phyloP scores from a whole-genome alignment of 2,329 filamentous ascomycete species.

The Fonsecaea monophora region DNA sequence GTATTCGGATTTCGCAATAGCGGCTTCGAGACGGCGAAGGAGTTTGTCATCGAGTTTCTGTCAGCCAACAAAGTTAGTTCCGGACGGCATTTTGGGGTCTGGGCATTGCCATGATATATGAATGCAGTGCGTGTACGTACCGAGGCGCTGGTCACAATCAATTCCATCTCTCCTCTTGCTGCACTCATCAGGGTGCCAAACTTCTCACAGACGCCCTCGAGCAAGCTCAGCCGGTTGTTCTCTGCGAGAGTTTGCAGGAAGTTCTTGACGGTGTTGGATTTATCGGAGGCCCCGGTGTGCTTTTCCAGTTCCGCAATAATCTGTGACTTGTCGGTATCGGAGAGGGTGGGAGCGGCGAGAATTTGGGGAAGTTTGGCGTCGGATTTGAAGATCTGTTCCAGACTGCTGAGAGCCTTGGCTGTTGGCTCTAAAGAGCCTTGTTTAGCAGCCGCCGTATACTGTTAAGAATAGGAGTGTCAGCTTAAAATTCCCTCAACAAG shows the following conservation, averaged over 20 bases:
- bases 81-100: not conserved
- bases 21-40: slow-evolving; percentile 81
- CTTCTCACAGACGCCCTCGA: slow-evolving; percentile 84
- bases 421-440: slow-evolving; percentile 82
- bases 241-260: slow-evolving; percentile 88
- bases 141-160: slow-evolving; percentile 87
- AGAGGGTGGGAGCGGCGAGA: slow-evolving; percentile 81
- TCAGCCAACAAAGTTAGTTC: slow-evolving; percentile 18
- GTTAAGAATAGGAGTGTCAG: slow-evolving; percentile 13
- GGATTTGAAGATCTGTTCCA: slow-evolving; percentile 75
- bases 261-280: slow-evolving; percentile 86
- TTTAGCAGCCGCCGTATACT: slow-evolving; percentile 98
- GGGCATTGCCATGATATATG: not conserved
- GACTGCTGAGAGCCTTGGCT: slow-evolving; percentile 76
- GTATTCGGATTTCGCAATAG: slow-evolving; percentile 87
- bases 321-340: slow-evolving; percentile 77
- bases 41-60: slow-evolving; percentile 87
- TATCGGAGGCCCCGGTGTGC: slow-evolving; percentile 71
- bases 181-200: slow-evolving; percentile 87
- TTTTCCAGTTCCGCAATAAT: slow-evolving; percentile 90
- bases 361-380: slow-evolving; percentile 81
- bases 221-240: slow-evolving; percentile 90
- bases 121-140: slow-evolving; percentile 59
- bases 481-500: not conserved
- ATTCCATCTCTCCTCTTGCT: slow-evolving; percentile 88